Evolutionary conservation across 345 rosid genomes (phyloP).

Genomic region (Arabidopsis suecica): DNA sequence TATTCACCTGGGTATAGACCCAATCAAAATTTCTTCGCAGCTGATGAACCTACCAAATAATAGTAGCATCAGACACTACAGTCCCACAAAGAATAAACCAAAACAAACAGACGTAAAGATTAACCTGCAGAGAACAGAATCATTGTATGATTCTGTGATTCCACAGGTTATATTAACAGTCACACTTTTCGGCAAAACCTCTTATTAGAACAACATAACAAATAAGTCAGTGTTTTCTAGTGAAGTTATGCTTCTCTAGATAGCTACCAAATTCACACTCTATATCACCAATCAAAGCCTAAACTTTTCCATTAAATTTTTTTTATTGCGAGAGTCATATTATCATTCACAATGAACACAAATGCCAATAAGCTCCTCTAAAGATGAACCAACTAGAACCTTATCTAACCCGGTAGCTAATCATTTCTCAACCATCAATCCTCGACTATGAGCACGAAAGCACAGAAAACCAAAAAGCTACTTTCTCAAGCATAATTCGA

Average conservation of each 20-base stretch:
- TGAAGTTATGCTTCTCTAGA: not conserved
- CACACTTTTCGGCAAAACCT: not conserved
- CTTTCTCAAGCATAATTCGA: not conserved
- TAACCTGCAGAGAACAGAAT: not conserved
- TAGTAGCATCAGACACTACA: conserved; percentile 41
- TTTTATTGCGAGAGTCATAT: not conserved
- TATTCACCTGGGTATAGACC: conserved; percentile 72
- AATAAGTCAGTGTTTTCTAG: not conserved
- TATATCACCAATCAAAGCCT: not conserved
- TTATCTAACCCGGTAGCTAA: not conserved
- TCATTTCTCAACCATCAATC: not conserved
- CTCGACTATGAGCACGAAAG: not conserved
- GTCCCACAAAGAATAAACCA: not conserved
- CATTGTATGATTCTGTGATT: not conserved
- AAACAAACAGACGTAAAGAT: not conserved
- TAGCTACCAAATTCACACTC: too few relatives aligned
- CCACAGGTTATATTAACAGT: not conserved
- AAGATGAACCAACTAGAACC: not conserved
- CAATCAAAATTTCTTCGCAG: conserved; percentile 82
- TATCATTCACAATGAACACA: not conserved
- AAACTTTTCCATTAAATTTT: not conserved
- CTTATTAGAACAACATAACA: not conserved
- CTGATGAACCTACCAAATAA: conserved; percentile 73
- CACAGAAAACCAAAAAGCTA: not conserved
- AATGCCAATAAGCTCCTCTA: not conserved